Evolutionary conservation across 2,329 filamentous ascomycete species (phyloP).

Genomic region (Erysiphe neolycopersici): DNA sequence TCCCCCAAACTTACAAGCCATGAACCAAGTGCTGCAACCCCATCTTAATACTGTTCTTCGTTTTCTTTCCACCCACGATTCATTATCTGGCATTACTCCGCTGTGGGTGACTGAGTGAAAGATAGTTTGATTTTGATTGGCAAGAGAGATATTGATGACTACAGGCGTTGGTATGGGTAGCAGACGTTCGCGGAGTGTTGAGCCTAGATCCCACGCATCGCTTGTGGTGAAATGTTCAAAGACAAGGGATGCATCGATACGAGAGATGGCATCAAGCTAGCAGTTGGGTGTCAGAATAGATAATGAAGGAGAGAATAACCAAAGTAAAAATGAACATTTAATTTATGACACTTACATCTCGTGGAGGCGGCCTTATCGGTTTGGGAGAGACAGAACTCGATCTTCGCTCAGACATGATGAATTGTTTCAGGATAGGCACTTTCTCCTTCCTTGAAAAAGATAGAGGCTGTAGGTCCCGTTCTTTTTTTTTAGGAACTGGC

Average conservation of each 20-base stretch:
- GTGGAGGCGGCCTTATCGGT: not conserved
- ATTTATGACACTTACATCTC: conserved; percentile 4
- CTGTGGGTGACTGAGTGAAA: conserved; percentile 43
- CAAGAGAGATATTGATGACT: conserved; percentile 35
- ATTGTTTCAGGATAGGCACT: not conserved
- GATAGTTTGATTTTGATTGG: conserved; percentile 29
- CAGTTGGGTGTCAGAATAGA: not conserved
- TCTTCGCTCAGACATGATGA: not conserved
- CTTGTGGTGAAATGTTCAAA: conserved; percentile 27
- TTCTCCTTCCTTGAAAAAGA: not conserved
- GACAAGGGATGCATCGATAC: conserved; percentile 11
- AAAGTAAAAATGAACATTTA: too few species aligned
- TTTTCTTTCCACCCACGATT: conserved; percentile 45
- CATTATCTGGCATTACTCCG: conserved; percentile 37
- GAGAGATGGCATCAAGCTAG: conserved; percentile 12
- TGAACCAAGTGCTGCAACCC: conserved; percentile 42
- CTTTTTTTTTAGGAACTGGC: conserved; percentile 1
- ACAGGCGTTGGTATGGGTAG: conserved; percentile 25
- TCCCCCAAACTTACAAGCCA: conserved; percentile 37
- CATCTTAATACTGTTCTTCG: conserved; percentile 44
- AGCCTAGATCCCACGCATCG: conserved; percentile 39
- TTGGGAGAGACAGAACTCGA: conserved; percentile 5
- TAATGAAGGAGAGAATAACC: too few species aligned
- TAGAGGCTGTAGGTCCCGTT: too few species aligned
- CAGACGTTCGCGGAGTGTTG: conserved; percentile 35